Base-by-base conservation (phyloP, 1,139 yeast species). In the Nakaseomyces glabratus region DNA sequence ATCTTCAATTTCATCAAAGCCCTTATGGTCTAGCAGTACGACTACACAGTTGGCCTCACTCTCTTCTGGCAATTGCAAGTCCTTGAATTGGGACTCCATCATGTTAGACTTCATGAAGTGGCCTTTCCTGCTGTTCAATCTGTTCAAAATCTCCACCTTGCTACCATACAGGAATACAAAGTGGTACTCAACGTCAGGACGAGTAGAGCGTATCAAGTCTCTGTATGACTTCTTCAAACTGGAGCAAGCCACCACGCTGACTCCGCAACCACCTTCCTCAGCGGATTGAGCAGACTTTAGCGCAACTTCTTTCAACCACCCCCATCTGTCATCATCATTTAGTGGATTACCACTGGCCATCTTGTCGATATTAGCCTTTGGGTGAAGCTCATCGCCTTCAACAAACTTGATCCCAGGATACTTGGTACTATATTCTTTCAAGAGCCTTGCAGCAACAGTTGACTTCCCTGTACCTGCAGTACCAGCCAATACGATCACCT, bases 391-490 rank as follows among this genome's bases (percentile, higher is more conserved):
- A 55, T 90, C 98, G 7, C 97, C 98, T 56, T 90, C 98, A 11
- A 86, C 60, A 49, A 73, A 84, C 2, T 75, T 69, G 38, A 79
- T 68, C 2, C 58, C 47, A 4, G 53, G 52, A 23, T 48, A 43
- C 20, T 41, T 36, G 6, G 36, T 35, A 6, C 35, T 35, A 23
- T 41, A 48, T 15, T 35, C 38, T 41, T 1, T 34, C 12, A 81
- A 57, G 22, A 88, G 53, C 14, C 59, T 50, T n/a, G 61, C 60
- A 0, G 85, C 93, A 19, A 82, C 69, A 1, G 95, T 82, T 20
- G 93, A 69, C 57, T 88, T 88, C 2, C 97, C 97, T 2, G 94
- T 81, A 9, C 96, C 96, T 0, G 95, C 86, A 2, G 97, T 95
- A 0, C 98, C 98, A 2, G 93, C 95, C n/a, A 72, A 59, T 3